phyloP scores from a whole-genome alignment of 169 alveolate species.

The Miamiensis avidus region DNA sequence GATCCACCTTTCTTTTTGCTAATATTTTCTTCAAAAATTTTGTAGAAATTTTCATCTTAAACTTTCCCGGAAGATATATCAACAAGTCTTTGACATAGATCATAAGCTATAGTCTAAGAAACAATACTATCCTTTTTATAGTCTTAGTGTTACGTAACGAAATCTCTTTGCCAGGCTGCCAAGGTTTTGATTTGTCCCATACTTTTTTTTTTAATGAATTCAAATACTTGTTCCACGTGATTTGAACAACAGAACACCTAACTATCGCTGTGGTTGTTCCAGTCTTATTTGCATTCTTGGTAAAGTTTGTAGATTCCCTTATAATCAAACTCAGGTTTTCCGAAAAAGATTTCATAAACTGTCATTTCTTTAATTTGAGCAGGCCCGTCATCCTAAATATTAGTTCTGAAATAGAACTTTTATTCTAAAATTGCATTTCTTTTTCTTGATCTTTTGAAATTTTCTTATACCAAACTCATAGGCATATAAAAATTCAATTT shows the following conservation, averaged over 20 bases:
- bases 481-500: slow-evolving; percentile 92
- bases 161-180: slow-evolving; percentile 87
- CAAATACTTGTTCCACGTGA: slow-evolving; percentile 54
- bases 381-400: slow-evolving; percentile 49
- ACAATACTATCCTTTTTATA: slow-evolving; percentile 88
- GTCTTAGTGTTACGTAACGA: slow-evolving; percentile 83
- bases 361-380: slow-evolving; percentile 54
- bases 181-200: slow-evolving; percentile 89
- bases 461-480: slow-evolving; percentile 90
- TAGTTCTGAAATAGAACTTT: slow-evolving; percentile 85
- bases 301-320: slow-evolving; percentile 63
- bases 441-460: slow-evolving; percentile 84
- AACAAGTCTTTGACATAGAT: slow-evolving; percentile 48
- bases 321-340: slow-evolving; percentile 42
- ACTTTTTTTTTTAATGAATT: slow-evolving; percentile 77
- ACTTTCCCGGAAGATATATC: slow-evolving; percentile 11
- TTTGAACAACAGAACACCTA: not conserved
- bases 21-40: not conserved
- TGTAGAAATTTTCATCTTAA: slow-evolving; percentile 5
- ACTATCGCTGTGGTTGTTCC: slow-evolving; percentile 17
- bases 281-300: slow-evolving; percentile 39
- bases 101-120: slow-evolving; percentile 77
- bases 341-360: slow-evolving; percentile 78
- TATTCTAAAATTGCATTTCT: slow-evolving; percentile 83
- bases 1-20: too few species aligned